A percentile compares a stretch with the other conserved stretches of the same genome.
These are phyloP conservation scores for Vitis riparia DNA, from an alignment of 164 flowering plant genomes.

Conservation along the genomic window DNA sequence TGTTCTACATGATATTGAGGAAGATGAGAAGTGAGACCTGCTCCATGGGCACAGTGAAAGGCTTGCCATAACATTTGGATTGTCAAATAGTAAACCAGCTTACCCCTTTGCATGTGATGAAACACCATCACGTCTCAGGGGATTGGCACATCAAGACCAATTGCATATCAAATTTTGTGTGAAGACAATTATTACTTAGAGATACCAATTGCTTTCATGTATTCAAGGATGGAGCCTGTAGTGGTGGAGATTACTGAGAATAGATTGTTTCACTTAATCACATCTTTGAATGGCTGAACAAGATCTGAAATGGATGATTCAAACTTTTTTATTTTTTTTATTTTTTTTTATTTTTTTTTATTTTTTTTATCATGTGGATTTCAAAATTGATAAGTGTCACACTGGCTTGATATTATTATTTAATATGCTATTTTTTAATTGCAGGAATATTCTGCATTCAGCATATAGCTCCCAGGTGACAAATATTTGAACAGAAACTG, in stretches of 20 bases:
- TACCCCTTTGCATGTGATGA: constrained; percentile 40
- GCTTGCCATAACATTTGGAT: constrained; percentile 48
- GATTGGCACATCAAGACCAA: constrained; percentile 48
- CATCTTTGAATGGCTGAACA: not conserved
- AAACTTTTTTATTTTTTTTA: not conserved
- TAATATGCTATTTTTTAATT: not conserved
- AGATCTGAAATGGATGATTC: not conserved
- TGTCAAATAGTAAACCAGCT: constrained; percentile 39
- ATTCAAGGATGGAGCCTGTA: constrained; percentile 43
- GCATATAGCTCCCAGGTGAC: too few relatives aligned
- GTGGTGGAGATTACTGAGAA: constrained; percentile 49
- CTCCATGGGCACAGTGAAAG: constrained; percentile 49
- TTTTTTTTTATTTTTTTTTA: too few relatives aligned
- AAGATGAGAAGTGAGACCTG: constrained; percentile 42
- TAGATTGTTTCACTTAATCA: not conserved
- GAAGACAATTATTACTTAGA: constrained; percentile 41
- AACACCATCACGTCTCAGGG: constrained; percentile 46
- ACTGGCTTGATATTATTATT: not conserved
- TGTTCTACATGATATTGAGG: constrained; percentile 45
- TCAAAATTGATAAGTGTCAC: not conserved
- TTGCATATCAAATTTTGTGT: constrained; percentile 36
- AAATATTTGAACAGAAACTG: too few relatives aligned
- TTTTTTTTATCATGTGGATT: not conserved
- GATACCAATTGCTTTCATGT: constrained; percentile 52
- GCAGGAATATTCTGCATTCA: too few relatives aligned